Conservation (phyloP, 2,329 filamentous ascomycete species). For the Colletotrichum liaoningense region DNA sequence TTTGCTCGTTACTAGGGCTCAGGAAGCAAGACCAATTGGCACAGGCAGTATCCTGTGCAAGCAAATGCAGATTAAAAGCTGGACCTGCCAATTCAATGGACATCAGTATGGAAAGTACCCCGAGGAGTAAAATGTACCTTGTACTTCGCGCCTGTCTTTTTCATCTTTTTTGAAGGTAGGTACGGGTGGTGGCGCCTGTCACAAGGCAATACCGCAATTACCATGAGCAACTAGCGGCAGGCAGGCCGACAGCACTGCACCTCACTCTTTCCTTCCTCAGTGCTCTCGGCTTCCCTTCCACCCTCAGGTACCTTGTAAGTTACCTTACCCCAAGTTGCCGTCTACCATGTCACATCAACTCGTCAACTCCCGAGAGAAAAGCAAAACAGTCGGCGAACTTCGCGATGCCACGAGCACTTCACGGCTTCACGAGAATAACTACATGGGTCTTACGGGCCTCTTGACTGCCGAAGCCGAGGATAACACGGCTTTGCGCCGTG, state of each 20-base stretch:
- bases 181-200: neutral
- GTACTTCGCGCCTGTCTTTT: neutral
- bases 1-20: too few relatives aligned
- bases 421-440: slow-evolving; percentile 10
- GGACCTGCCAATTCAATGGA: neutral
- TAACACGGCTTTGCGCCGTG: slow-evolving; percentile 31
- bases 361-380: slow-evolving; percentile 9
- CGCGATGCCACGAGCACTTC: slow-evolving; percentile 30
- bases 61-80: neutral
- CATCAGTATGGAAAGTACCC: neutral
- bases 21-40: neutral
- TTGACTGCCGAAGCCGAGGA: slow-evolving; percentile 34
- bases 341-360: neutral
- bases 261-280: neutral
- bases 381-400: slow-evolving; percentile 18
- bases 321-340: neutral
- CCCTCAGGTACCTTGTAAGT: neutral
- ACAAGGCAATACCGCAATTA: slow-evolving; percentile 6
- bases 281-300: neutral
- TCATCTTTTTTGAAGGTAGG: neutral
- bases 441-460: slow-evolving; percentile 3
- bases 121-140: neutral
- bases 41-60: neutral
- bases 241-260: neutral
- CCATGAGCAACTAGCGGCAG: slow-evolving; percentile 1